Conservation (phyloP, 1,139 yeast species). For the Sugiyamaella pinicola region DNA sequence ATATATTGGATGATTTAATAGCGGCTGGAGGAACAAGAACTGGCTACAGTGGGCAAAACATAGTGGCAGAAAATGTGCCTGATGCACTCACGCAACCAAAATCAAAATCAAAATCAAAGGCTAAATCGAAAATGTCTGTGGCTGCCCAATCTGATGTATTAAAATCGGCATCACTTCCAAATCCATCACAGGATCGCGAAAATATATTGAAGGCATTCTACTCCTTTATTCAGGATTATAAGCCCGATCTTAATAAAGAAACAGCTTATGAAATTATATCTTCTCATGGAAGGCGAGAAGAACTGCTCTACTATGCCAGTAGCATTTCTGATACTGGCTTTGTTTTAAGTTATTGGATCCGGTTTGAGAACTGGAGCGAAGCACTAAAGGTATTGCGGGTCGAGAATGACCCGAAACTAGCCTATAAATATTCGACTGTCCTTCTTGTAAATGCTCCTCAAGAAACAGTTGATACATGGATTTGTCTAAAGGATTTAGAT, state of each 20-base stretch:
- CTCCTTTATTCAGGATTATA: slow-evolving; percentile 55
- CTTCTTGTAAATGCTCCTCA: slow-evolving; percentile 69
- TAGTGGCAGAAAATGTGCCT: too few species aligned
- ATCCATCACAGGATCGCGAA: slow-evolving; percentile 20
- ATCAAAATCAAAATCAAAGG: slow-evolving; percentile 16
- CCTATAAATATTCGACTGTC: slow-evolving; percentile 69
- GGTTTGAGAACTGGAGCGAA: slow-evolving; percentile 70
- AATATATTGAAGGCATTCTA: slow-evolving; percentile 47
- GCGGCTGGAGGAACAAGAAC: slow-evolving; percentile 31
- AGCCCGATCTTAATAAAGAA: slow-evolving; percentile 55
- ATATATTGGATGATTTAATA: slow-evolving; percentile 49
- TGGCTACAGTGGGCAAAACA: neutral
- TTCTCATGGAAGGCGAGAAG: slow-evolving; percentile 64
- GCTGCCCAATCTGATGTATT: too few species aligned
- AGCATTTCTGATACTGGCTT: slow-evolving; percentile 67
- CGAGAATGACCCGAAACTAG: slow-evolving; percentile 52
- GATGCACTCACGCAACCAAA: neutral
- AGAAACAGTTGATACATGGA: slow-evolving; percentile 78
- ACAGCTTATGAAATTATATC: slow-evolving; percentile 74
- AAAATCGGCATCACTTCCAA: slow-evolving; percentile 10
- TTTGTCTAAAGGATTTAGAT: slow-evolving; percentile 55
- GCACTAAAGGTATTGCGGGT: slow-evolving; percentile 63
- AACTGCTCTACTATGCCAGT: slow-evolving; percentile 68
- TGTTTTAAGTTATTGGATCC: slow-evolving; percentile 69
- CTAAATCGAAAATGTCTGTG: neutral